Conservation (phyloP, 208 protist species). For the Leishmania major region DNA sequence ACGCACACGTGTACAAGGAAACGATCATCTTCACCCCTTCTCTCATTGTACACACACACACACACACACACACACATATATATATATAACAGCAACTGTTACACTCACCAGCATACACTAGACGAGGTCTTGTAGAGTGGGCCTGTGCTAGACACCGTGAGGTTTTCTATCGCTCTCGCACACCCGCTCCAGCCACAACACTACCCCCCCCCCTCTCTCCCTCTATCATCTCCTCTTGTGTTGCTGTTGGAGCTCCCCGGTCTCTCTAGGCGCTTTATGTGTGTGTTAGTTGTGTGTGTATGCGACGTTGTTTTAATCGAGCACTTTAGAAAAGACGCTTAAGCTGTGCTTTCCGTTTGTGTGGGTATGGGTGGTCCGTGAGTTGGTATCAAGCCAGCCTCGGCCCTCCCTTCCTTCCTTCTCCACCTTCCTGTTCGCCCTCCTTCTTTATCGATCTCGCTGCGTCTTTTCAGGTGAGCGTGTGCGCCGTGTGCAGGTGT, state of each 20-base stretch:
- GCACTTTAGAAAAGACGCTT: background rate
- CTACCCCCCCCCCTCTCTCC: background rate
- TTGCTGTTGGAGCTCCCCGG: background rate
- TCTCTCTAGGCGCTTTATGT: background rate
- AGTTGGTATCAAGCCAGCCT: background rate
- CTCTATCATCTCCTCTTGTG: background rate
- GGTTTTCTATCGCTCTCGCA: background rate
- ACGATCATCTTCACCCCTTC: background rate
- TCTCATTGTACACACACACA: background rate
- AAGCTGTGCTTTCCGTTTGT: conserved; percentile 1
- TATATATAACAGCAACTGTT: background rate
- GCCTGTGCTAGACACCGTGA: background rate
- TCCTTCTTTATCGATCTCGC: conserved; percentile 2
- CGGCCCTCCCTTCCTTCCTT: background rate
- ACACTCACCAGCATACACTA: background rate
- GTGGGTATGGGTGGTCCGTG: background rate
- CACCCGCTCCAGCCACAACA: background rate
- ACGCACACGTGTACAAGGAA: background rate
- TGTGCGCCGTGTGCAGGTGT: background rate
- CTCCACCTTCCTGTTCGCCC: background rate
- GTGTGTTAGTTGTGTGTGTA: background rate
- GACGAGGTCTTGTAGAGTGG: background rate
- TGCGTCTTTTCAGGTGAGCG: background rate
- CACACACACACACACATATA: too few relatives aligned
- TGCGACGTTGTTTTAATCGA: background rate